These are phyloP conservation scores for Laburnicola sp. DNA, from an alignment of 2,329 filamentous ascomycete species.

Conservation along the genomic window DNA sequence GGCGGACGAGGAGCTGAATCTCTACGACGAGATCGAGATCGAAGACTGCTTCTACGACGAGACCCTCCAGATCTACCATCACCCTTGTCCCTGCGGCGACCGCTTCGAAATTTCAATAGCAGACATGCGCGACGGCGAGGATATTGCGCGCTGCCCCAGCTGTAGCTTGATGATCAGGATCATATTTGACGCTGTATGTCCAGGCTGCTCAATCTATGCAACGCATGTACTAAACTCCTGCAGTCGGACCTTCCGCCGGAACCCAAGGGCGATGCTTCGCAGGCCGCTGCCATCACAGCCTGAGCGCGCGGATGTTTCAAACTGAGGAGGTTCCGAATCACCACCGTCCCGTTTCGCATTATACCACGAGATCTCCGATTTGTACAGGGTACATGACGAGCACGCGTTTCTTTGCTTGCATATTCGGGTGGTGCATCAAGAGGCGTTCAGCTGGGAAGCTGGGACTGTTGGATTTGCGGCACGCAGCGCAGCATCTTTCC, in stretches of 20 bases:
- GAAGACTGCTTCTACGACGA: conserved; percentile 95
- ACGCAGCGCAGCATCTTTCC: too few species aligned
- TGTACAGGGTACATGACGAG: background rate
- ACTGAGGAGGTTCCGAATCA: too few species aligned
- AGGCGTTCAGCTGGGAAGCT: background rate
- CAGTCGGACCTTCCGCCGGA: conserved; percentile 40
- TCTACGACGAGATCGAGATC: conserved; percentile 98
- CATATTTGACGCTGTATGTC: conserved; percentile 79
- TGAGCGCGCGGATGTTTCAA: conserved; percentile 7
- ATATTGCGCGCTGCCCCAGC: conserved; percentile 96
- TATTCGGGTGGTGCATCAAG: conserved; percentile 19
- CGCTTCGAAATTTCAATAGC: conserved; percentile 86
- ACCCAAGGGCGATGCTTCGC: conserved; percentile 25
- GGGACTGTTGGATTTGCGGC: too few species aligned
- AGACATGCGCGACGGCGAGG: conserved; percentile 84
- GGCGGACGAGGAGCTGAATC: conserved; percentile 55
- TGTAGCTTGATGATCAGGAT: conserved; percentile 96
- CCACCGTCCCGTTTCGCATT: background rate
- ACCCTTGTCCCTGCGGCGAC: conserved; percentile 96
- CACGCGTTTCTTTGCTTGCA: conserved; percentile 15
- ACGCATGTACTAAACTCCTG: conserved; percentile 7
- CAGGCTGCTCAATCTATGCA: background rate
- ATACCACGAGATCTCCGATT: background rate
- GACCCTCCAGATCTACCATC: conserved; percentile 87
- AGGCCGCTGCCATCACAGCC: conserved; percentile 30